phyloP scores from a whole-genome alignment of 2,329 filamentous ascomycete genomes.

The Alternaria gansuensis region DNA sequence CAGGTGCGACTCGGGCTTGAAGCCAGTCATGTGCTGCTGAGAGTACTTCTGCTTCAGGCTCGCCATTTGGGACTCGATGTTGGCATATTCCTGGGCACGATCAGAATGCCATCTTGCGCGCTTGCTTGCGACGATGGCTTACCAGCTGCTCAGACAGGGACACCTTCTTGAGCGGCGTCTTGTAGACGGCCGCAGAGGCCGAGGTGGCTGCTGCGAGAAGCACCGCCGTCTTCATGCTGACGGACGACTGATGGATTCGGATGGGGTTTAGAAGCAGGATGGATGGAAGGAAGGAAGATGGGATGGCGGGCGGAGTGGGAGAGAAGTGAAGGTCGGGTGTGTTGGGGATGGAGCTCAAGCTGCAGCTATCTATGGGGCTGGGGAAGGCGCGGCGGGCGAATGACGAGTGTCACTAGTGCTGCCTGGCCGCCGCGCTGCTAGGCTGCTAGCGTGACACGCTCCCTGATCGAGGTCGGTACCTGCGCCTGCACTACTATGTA shows the following conservation, averaged over 20 bases:
- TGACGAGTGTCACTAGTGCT: constrained; percentile 20
- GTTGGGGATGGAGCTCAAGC: constrained; percentile 22
- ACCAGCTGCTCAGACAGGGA: constrained; percentile 92
- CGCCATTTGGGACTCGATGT: constrained; percentile 81
- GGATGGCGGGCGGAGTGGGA: constrained; percentile 11
- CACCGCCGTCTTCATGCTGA: constrained; percentile 82
- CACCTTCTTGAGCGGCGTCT: constrained; percentile 97
- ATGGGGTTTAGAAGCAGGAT: constrained; percentile 14
- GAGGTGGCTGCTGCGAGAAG: constrained; percentile 81
- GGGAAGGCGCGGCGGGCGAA: constrained; percentile 19
- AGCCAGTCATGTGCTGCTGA: constrained; percentile 72
- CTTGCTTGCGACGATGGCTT: constrained; percentile 54
- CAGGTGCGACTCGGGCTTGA: constrained; percentile 72
- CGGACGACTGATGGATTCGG: constrained; percentile 16
- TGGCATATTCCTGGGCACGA: constrained; percentile 70
- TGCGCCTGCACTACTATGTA: neutral
- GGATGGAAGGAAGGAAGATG: constrained; percentile 17
- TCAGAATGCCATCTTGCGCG: constrained; percentile 14
- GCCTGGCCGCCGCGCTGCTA: constrained; percentile 16
- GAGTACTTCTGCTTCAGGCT: constrained; percentile 89
- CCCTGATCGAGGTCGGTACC: constrained; percentile 13
- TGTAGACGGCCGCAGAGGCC: constrained; percentile 87
- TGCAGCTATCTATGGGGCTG: constrained; percentile 25
- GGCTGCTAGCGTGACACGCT: constrained; percentile 22
- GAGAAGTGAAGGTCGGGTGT: constrained; percentile 15